Base-by-base conservation (phyloP, 352 stramenopile species). In the Pythium coloratum region DNA sequence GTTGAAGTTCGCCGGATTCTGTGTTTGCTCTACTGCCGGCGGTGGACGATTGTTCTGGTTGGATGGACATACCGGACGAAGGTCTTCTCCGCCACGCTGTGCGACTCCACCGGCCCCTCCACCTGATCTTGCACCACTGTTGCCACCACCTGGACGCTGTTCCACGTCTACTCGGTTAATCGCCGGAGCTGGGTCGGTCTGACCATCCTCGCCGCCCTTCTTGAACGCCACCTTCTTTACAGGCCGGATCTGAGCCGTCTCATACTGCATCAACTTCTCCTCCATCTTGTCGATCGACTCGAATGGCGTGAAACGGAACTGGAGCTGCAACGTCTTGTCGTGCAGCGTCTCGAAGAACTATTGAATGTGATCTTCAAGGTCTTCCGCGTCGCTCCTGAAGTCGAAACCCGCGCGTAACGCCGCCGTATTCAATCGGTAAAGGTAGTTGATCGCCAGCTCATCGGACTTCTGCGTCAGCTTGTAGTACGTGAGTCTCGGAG, bases 301-400 rank as follows among this genome's bases (percentile, higher is more conserved):
- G 50, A 51, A 73, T n/a, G 7, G 16, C 2, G 16, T 33, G 38
- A 62, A 65, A 7, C 61, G 26, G 60, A 73, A 69, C 32, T 69
- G 66, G 4, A 32, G 28, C 34, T 68, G 60, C 16, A 73, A 4
- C 0, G 32, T n/a, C 55, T 67, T 72, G 49, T 72, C 66, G 28
- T 68, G 59, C 1, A 72, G 54, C 3, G 66, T 68, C 9, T 64
- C 60, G 32, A 72, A 68, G 59, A 61, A 68, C 55, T 68, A 59
- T 10, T 66, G 44, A 24, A 72, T 47, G 30, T 68, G 59, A 57
- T 72, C 66, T 9, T 64, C 34, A 1, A 72, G 49, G 26, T 59
- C n/a, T 16, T 59, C 40, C 13, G 13, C 12, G n/a, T 66, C 53
- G 6, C 18, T 50, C 13, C 66, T 8, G 47, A 65, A 68, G 18